Evolutionary conservation across 2,329 filamentous ascomycete species (phyloP), one percentile per base, ranked within the genome.

Genomic region (Trichoderma sp.): DNA sequence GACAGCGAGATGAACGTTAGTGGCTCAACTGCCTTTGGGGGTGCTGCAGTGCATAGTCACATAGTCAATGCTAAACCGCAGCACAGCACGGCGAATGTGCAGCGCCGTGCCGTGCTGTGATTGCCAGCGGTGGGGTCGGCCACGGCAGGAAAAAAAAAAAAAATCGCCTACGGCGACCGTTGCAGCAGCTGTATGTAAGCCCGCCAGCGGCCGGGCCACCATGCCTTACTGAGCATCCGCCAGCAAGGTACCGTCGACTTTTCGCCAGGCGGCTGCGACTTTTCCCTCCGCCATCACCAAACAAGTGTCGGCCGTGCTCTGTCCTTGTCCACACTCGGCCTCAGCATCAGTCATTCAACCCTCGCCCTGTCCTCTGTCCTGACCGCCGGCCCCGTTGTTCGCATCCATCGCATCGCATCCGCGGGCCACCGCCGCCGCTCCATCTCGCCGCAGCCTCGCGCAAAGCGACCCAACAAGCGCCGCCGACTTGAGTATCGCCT

Each of bases 301-400:
- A 69, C 53, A 68, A 60, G 53, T 21, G 19, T 27, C 19, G 56
- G 47, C 47, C 62, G n/a, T 70, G 24, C 52, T 69, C 64, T 27
- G 56, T 77, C 77, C 63, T 53, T 57, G 77, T 78, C 77, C 77
- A 77, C 76, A 77, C 72, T 78, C 77, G 77, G 77, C 76, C 72
- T 70, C 75, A 72, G 68, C 75, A 70, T 64, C 63, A 58, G 52
- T n/a, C 63, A 53, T 66, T 37, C 19, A 7, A 37, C 21, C 63
- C 53, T 67, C 27, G 35, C n/a, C 37, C 21, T 43, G 40, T 19
- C 8, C 7, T 19, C 10, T 43, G 47, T 27, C 7, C n/a, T n/a
- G 29, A 13, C 43, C 53, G 55, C 33, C 10, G 29, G 47, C 10
- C 40, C n/a, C 27, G 21, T n/a, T n/a, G 27, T 21, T 56, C 62